phyloP scores from a whole-genome alignment of 2,329 filamentous ascomycete genomes.

The Trichoderma sp. region DNA sequence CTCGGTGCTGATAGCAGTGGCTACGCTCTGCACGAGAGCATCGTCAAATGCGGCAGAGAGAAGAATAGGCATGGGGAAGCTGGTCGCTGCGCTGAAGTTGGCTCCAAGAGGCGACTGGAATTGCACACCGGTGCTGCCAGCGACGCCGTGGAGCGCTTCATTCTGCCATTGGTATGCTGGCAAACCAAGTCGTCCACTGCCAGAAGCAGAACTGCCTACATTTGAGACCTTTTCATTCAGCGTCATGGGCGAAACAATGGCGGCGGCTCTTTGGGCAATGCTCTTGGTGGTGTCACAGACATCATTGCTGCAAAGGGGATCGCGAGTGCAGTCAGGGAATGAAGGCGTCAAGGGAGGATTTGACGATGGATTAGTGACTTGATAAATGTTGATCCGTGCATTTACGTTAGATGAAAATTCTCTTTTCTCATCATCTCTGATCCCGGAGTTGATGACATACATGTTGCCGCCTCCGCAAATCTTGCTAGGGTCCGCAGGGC shows the following conservation, averaged over 20 bases:
- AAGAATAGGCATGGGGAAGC: constrained; percentile 65
- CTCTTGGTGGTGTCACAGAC: constrained; percentile 49
- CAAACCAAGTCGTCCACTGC: constrained; percentile 57
- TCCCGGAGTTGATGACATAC: neutral
- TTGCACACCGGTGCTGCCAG: constrained; percentile 51
- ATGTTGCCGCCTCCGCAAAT: constrained; percentile 23
- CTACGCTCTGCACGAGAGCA: constrained; percentile 58
- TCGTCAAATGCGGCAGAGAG: constrained; percentile 66
- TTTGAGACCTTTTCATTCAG: constrained; percentile 38
- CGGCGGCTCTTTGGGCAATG: constrained; percentile 32
- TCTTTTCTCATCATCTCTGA: neutral
- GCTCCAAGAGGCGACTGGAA: constrained; percentile 29
- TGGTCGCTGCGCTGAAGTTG: constrained; percentile 59
- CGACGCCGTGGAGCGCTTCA: constrained; percentile 64
- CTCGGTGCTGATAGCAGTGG: constrained; percentile 57
- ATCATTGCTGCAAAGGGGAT: constrained; percentile 31
- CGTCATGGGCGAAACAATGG: constrained; percentile 35
- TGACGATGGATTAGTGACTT: constrained; percentile 20
- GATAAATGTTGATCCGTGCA: constrained; percentile 24
- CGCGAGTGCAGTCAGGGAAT: constrained; percentile 31
- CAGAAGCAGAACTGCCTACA: constrained; percentile 32
- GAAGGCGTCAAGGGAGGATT: constrained; percentile 21
- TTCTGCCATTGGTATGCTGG: constrained; percentile 63
- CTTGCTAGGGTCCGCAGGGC: constrained; percentile 21
- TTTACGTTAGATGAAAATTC: neutral